These are phyloP conservation scores for Metschnikowia vanudenii DNA, from an alignment of 805 yeast species.

Conservation along the genomic window DNA sequence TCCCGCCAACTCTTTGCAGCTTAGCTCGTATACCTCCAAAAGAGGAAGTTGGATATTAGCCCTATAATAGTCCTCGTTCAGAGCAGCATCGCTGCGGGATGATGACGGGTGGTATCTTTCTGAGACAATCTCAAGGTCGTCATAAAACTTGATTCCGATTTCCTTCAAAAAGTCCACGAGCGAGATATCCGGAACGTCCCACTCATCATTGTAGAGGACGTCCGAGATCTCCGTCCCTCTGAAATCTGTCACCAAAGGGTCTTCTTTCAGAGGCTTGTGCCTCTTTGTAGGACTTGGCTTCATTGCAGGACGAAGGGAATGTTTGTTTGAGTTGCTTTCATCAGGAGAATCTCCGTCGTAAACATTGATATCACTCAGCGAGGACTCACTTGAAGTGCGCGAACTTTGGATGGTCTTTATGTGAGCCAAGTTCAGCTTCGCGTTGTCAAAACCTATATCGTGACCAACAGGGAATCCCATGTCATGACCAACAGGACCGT, in stretches of 20 bases:
- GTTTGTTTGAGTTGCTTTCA: conserved; percentile 3
- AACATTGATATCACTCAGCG: conserved; percentile 5
- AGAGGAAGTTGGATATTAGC: conserved; percentile 43
- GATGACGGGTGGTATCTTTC: conserved; percentile 22
- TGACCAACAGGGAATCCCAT: too few species aligned
- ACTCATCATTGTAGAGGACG: conserved; percentile 19
- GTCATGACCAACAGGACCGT: too few species aligned
- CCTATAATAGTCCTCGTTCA: conserved; percentile 32
- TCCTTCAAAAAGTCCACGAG: conserved; percentile 39
- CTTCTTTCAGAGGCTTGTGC: conserved; percentile 1
- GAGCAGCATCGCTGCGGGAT: conserved; percentile 10
- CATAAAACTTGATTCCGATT: conserved; percentile 44
- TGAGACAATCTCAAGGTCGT: conserved; percentile 40
- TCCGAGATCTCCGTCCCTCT: background rate
- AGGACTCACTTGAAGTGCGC: background rate
- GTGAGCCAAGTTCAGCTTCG: too few species aligned
- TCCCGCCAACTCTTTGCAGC: conserved; percentile 52
- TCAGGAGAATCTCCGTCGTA: conserved; percentile 1
- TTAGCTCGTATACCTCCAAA: conserved; percentile 51
- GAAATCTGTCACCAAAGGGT: background rate
- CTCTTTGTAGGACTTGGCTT: conserved; percentile 12
- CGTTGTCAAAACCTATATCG: too few species aligned
- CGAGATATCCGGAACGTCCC: conserved; percentile 32
- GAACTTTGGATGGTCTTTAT: background rate
- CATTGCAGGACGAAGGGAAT: conserved; percentile 13